A percentile compares a stretch with the other conserved stretches of the same genome.
phyloP scores from a whole-genome alignment of 257 asterid genomes.

The Solanum tacnaense region DNA sequence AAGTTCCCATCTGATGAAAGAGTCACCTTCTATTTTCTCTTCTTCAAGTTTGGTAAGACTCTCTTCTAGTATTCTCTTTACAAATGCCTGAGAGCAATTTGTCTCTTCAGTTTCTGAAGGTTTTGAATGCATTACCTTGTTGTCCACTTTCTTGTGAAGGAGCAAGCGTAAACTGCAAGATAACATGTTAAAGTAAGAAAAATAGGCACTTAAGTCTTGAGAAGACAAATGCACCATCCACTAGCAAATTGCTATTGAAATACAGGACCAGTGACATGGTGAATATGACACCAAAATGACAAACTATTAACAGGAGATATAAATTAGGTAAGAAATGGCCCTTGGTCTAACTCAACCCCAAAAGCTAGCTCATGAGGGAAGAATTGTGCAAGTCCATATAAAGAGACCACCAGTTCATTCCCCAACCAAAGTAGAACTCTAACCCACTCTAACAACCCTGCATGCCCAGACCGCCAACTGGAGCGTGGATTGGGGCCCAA shows the following conservation, averaged over 20 bases:
- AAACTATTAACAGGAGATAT: not conserved
- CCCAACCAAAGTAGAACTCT: not conserved
- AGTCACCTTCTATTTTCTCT: constrained; percentile 49
- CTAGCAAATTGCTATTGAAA: not conserved
- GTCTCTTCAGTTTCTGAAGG: constrained; percentile 40
- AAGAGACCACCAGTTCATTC: not conserved
- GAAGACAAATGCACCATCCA: not conserved
- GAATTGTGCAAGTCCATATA: not conserved
- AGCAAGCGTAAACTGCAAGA: constrained; percentile 76
- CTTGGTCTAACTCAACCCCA: not conserved
- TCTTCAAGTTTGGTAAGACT: constrained; percentile 75
- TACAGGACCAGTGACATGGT: not conserved
- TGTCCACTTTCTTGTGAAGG: constrained; percentile 60
- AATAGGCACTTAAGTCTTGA: not conserved
- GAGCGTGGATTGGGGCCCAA: not conserved
- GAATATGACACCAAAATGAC: not conserved
- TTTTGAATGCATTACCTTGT: constrained; percentile 33
- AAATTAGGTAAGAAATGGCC: not conserved
- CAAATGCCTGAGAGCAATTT: constrained; percentile 49
- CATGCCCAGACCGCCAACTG: not conserved
- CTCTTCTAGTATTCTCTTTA: constrained; percentile 62
- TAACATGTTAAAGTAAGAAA: constrained; percentile 10
- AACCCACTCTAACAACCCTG: not conserved
- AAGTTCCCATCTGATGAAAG: constrained; percentile 93
- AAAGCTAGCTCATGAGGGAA: not conserved